These are phyloP conservation scores for Casuarina equisetifolia DNA, from an alignment of 306 rosid species.

Conservation along the genomic window DNA sequence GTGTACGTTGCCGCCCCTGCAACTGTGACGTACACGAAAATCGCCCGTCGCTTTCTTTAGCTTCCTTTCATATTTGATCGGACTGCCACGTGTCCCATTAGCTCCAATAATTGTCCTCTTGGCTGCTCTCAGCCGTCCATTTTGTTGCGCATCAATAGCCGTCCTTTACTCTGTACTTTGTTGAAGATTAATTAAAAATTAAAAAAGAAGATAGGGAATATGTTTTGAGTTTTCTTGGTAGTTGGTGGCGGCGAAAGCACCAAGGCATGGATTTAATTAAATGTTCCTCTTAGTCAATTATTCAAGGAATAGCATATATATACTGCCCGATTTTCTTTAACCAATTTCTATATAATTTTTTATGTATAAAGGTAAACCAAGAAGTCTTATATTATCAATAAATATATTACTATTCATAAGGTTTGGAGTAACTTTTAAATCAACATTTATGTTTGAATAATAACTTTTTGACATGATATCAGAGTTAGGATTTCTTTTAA, in stretches of 20 bases:
- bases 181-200: not conserved
- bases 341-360: no score
- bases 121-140: not conserved
- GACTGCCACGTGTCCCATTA: not conserved
- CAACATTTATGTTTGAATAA: no score
- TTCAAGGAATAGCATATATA: not conserved
- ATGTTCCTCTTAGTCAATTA: not conserved
- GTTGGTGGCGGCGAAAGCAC: constrained; percentile 3
- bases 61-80: not conserved
- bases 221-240: not conserved
- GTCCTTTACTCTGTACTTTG: constrained; percentile 20
- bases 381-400: no score
- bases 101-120: constrained; percentile 5
- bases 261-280: not conserved
- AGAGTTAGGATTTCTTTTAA: no score
- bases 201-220: not conserved
- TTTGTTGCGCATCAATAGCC: not conserved
- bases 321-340: not conserved
- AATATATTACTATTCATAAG: no score
- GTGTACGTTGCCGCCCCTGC: not conserved
- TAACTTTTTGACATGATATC: no score
- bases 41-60: not conserved
- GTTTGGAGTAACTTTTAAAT: no score
- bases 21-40: not conserved
- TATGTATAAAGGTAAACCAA: no score